Evolutionary conservation across 306 rosid species (phyloP), one percentile per base, ranked within the genome.

Genomic region (Inga laurina): DNA sequence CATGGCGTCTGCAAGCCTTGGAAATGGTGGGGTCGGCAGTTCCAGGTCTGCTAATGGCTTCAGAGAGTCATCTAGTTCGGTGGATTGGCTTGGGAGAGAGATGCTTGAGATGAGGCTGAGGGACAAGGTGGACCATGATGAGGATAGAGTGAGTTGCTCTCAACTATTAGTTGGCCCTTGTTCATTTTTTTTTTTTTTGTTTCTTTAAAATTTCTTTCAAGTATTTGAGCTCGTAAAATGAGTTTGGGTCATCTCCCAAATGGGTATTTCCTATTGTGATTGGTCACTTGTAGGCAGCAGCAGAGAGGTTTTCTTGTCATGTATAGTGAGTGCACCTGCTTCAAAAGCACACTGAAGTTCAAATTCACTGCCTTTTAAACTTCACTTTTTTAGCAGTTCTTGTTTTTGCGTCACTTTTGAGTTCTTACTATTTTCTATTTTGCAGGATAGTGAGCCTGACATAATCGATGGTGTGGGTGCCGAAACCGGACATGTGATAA

Each of bases 1-100:
- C 34, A 95, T 96, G 99, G 94, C 99, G 10, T 96, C 99, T 76
- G 97, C 97, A 56, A 82, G 94, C 88, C 90, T 94, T 65, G 97
- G 97, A 84, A 93, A 89, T 82, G 95, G 98, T 37, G 98, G 95
- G 79, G 94, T 81, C 10, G 98, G 99, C 59, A 91, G 97, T 86
- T 96, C 98, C 52, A 93, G 99, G 92, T 91, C 99, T 78, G 89
- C 70, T 82, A 90, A 91, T 86, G 97, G 86, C 85, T 91, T 92
- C 72, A 92, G 97, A 84, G 92, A 88, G 80, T 92, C 99, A 3
- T 93, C 99, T 21, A 90, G 89, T 76, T 93, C 98, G 5, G 97
- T 96, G 46, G 99, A 96, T 83, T 96, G 99, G 99, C 94, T 96
- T n/a, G 98, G 97, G 6, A 91, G 97, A 83, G 99, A 96, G 94